These are phyloP conservation scores for Neurospora sp. DNA, from an alignment of 495 filamentous ascomycete genomes.

Conservation along the genomic window DNA sequence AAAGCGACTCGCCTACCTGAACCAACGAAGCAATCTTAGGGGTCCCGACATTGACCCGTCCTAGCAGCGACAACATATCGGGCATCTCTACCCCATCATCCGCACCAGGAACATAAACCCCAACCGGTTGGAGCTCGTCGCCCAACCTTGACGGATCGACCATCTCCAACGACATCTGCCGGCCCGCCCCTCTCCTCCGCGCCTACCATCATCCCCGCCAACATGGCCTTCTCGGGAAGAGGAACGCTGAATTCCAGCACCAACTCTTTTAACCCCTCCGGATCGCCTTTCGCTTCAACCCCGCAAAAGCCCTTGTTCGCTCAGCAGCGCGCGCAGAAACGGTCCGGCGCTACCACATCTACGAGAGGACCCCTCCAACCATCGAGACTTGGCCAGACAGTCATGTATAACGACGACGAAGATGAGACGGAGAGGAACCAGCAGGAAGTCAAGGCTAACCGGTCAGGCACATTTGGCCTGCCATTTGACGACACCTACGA, in stretches of 20 bases:
- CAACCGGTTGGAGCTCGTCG: neutral
- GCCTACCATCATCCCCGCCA: conserved; percentile 58
- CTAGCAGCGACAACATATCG: neutral
- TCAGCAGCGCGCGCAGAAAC: conserved; percentile 26
- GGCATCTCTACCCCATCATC: neutral
- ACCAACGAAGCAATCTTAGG: neutral
- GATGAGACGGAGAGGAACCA: conserved; percentile 20
- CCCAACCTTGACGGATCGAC: neutral
- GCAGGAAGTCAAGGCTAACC: conserved; percentile 22
- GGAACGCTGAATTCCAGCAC: conserved; percentile 34
- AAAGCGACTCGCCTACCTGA: neutral
- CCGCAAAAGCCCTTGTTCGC: conserved; percentile 26
- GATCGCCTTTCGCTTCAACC: conserved; percentile 27
- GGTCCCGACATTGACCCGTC: neutral
- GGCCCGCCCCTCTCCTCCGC: conserved; percentile 45
- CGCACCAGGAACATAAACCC: neutral
- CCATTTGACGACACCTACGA: conserved; percentile 24
- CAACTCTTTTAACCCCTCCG: conserved; percentile 36
- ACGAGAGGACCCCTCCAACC: conserved; percentile 22
- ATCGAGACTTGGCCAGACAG: conserved; percentile 27
- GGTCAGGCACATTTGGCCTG: conserved; percentile 25
- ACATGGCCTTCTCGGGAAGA: conserved; percentile 48
- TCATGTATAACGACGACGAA: conserved; percentile 20
- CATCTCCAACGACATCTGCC: neutral
- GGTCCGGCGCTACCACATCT: neutral